phyloP scores from a whole-genome alignment of 371 early-diverging fungal genomes.

The Neoconidiobolus thromboides region DNA sequence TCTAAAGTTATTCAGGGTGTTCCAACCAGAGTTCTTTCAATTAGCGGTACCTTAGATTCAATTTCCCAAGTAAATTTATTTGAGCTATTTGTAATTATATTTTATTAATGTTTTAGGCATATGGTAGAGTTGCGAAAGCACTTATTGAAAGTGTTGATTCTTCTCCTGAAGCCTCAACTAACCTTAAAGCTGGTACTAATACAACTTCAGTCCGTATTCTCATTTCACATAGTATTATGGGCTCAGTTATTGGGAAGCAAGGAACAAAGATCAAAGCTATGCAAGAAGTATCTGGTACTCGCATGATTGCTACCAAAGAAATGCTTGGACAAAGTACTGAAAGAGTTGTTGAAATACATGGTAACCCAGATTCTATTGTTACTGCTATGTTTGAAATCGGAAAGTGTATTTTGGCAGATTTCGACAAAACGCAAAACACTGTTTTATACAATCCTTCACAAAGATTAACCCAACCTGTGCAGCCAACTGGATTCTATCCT shows the following conservation, averaged over 20 bases:
- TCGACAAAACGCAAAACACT: conserved; percentile 18
- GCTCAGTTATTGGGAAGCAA: conserved; percentile 78
- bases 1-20: conserved; percentile 69
- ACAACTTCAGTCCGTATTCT: conserved; percentile 40
- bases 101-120: background rate
- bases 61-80: conserved; percentile 34
- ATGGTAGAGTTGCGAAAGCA: too few relatives aligned
- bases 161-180: background rate
- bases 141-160: background rate
- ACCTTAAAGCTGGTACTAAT: background rate
- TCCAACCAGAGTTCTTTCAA: conserved; percentile 66
- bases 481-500: too few relatives aligned
- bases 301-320: conserved; percentile 61
- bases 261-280: conserved; percentile 77
- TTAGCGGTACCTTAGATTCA: conserved; percentile 51
- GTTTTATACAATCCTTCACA: conserved; percentile 35
- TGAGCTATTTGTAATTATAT: background rate
- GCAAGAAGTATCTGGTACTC: conserved; percentile 64
- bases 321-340: conserved; percentile 53
- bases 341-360: conserved; percentile 68
- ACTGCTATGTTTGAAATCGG: conserved; percentile 59
- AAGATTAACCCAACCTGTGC: too few relatives aligned
- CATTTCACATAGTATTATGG: conserved; percentile 58
- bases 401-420: conserved; percentile 36
- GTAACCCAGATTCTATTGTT: conserved; percentile 57